phyloP scores from a whole-genome alignment of 1,284 basidiomycete genomes.

The Ustanciosporium gigantosporum region DNA sequence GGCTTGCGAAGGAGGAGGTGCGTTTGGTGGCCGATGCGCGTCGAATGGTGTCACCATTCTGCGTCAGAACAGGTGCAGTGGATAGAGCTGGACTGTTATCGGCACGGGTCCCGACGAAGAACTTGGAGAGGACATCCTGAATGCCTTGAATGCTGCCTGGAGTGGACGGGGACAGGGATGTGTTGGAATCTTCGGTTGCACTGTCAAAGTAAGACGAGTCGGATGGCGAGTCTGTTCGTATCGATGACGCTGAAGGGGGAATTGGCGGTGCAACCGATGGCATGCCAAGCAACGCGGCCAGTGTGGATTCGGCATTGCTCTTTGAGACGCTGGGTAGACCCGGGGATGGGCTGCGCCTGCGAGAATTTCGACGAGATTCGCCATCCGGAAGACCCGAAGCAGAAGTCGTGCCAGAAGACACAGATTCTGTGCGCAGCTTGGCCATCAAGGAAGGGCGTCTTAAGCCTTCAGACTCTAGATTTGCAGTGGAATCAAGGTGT shows the following conservation, averaged over 20 bases:
- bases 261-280: constrained; percentile 10
- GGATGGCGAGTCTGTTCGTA: constrained; percentile 31
- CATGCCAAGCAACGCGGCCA: constrained; percentile 37
- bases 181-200: constrained; percentile 20
- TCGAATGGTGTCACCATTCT: background rate
- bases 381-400: no score
- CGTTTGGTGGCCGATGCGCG: background rate
- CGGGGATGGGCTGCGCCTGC: no score
- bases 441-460: constrained; percentile 36
- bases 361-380: no score
- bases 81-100: constrained; percentile 1
- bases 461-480: no score
- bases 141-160: constrained; percentile 34
- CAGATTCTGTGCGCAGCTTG: no score
- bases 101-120: no score
- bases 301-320: constrained; percentile 14
- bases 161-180: constrained; percentile 25
- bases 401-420: no score
- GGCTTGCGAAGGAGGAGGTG: constrained; percentile 1
- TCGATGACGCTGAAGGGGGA: no score
- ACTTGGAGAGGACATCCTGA: constrained; percentile 15
- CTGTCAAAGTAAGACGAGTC: constrained; percentile 38
- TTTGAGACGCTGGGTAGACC: no score
- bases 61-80: background rate
- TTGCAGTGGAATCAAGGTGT: no score